These are phyloP conservation scores for Hypoxylon sp. DNA, from an alignment of 2,329 filamentous ascomycete genomes.

Conservation along the genomic window DNA sequence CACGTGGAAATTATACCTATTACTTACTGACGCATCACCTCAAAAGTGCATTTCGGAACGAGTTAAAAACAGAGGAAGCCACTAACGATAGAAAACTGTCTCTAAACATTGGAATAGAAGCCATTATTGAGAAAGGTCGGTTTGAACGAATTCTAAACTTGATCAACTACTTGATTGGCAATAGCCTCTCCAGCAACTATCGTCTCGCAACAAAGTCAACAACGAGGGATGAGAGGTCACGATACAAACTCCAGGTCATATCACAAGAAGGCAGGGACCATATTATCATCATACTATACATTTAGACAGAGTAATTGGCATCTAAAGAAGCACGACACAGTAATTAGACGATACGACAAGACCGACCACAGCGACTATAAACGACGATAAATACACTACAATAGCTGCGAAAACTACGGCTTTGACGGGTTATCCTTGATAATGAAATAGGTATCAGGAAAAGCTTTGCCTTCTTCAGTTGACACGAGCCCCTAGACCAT, in stretches of 20 bases:
- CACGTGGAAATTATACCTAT: not conserved
- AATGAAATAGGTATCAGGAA: not conserved
- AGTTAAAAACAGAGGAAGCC: not conserved
- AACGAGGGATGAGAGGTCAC: not conserved
- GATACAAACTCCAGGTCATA: not conserved
- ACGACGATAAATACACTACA: not conserved
- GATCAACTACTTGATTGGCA: conserved; percentile 3
- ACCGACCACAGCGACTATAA: not conserved
- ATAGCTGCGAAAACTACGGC: too few species aligned
- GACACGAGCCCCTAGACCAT: not conserved
- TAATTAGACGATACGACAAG: not conserved
- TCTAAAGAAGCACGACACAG: not conserved
- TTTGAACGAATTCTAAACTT: conserved; percentile 5
- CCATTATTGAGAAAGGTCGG: not conserved
- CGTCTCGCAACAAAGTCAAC: not conserved
- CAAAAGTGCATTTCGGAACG: not conserved
- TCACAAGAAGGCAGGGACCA: too few species aligned
- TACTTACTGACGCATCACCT: not conserved
- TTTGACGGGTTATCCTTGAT: not conserved
- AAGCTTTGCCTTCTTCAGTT: not conserved
- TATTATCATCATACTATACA: not conserved
- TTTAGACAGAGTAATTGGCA: not conserved
- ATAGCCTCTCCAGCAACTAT: not conserved
- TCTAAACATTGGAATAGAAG: not conserved
- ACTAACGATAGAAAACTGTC: not conserved